Evolutionary conservation across 2,329 filamentous ascomycete species (phyloP), one percentile per base, ranked within the genome.

Genomic region (Arthrinium puccinioides): DNA sequence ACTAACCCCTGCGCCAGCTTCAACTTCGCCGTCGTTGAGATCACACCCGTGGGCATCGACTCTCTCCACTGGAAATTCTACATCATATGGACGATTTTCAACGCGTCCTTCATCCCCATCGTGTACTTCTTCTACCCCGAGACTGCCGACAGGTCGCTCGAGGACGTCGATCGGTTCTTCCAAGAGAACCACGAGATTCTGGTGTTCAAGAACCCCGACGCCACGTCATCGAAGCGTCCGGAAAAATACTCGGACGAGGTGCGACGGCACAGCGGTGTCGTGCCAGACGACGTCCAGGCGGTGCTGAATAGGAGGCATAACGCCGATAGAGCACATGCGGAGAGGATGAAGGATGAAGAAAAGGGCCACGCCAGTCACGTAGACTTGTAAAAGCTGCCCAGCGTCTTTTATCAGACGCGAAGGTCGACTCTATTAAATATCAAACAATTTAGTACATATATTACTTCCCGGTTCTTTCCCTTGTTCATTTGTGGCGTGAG

Each of bases 31-130:
- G 54, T 60, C 5, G 55, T 60, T 7, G 46, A 58, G 40, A 55
- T 59, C 27, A 61, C 58, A 1, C 57, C 57, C 3, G 38, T 46
- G 5, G 58, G 54, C 1, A 54, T 59, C 25, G 52, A 63, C 16
- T 67, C 63, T 16, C 55, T 75, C 0, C 59, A 61, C 1, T 74
- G 67, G 59, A 62, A 60, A 30, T 71, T 67, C 50, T 74, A 67
- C 56, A 61, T 72, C 37, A 65, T 74, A 28, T 74, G 63, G 57
- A 62, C 65, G 1, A 59, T 67, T 21, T 61, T 68, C 38, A 66
- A 63, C 48, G 57, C 58, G 32, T 43, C 56, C 1, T 67, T 67
- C 28, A 32, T 67, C 11, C 62, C 63, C 0, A 59, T 63, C 13
- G 35, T 43, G 14, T 43, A 43, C 36, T 16, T 38, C 21, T 41